Conservation (phyloP, 106 monocot genomes). For the Dioscorea dumetorum region DNA sequence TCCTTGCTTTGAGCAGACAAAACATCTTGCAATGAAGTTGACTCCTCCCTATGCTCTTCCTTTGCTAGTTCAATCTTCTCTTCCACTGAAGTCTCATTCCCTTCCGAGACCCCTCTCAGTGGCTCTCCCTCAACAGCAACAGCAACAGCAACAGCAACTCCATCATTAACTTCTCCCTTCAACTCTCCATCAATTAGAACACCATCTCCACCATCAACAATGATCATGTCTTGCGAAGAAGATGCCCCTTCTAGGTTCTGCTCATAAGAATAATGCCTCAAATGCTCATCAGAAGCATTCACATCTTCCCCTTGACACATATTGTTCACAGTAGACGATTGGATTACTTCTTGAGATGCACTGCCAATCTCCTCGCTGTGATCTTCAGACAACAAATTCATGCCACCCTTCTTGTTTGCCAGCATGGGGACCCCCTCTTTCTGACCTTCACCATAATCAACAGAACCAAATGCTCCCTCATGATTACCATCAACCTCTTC, state of each 20-base stretch:
- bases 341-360: constrained; percentile 11
- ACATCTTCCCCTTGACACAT: not conserved
- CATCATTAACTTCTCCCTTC: constrained; percentile 1
- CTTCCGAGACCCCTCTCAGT: no score
- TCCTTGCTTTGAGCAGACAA: no score
- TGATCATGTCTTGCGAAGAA: constrained; percentile 1
- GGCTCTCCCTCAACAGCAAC: no score
- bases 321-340: constrained; percentile 4
- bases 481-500: constrained; percentile 2
- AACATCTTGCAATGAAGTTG: no score
- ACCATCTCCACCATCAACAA: not conserved
- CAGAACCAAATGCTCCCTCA: not conserved
- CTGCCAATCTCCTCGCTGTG: not conserved
- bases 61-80: no score
- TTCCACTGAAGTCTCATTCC: no score
- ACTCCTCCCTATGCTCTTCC: no score
- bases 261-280: not conserved
- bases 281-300: no score
- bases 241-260: not conserved
- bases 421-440: not conserved
- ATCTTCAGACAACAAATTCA: not conserved
- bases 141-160: no score
- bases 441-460: not conserved
- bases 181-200: constrained; percentile 1
- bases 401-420: constrained; percentile 4